Evolutionary conservation across 1,284 basidiomycete species (phyloP).

Genomic region (Trametes polyzona): DNA sequence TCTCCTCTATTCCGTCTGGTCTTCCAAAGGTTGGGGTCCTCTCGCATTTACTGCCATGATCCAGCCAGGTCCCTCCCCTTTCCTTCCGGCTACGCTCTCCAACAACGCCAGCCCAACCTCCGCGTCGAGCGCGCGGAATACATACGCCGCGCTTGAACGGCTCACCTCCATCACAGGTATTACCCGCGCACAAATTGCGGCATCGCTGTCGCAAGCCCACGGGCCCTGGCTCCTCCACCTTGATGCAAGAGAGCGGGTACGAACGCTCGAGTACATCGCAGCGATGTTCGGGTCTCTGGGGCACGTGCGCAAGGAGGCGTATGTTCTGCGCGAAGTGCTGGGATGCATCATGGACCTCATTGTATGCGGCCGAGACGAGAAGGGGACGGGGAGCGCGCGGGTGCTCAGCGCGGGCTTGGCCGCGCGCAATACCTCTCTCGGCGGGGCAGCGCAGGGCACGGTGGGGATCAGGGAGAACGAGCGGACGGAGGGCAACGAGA

Average conservation of each 20-base stretch:
- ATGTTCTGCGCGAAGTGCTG: slow-evolving; percentile 81
- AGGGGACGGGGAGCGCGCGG: slow-evolving; percentile 37
- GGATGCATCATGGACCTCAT: slow-evolving; percentile 81
- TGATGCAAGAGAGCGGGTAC: slow-evolving; percentile 73
- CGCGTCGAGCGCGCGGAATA: slow-evolving; percentile 25
- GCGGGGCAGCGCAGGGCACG: slow-evolving; percentile 45
- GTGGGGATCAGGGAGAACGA: slow-evolving; percentile 76
- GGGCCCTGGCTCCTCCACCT: slow-evolving; percentile 88
- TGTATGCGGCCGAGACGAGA: slow-evolving; percentile 77
- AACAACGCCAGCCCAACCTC: slow-evolving; percentile 26
- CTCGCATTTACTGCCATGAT: slow-evolving; percentile 79
- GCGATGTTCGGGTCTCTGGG: slow-evolving; percentile 79
- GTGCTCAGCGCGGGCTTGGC: slow-evolving; percentile 48
- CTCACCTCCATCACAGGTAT: slow-evolving; percentile 71
- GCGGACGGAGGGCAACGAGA: slow-evolving; percentile 77
- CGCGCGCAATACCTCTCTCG: slow-evolving; percentile 43
- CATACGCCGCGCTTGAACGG: slow-evolving; percentile 57
- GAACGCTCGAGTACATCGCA: slow-evolving; percentile 69
- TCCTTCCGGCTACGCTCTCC: slow-evolving; percentile 56
- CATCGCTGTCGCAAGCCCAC: slow-evolving; percentile 68
- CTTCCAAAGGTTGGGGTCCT: slow-evolving; percentile 85
- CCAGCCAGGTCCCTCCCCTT: slow-evolving; percentile 59
- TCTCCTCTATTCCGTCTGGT: slow-evolving; percentile 79
- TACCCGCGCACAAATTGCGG: slow-evolving; percentile 67
- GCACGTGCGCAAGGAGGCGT: slow-evolving; percentile 84